Conservation (phyloP, 1,284 basidiomycete species). For the Sanghuangporus weigelae region DNA sequence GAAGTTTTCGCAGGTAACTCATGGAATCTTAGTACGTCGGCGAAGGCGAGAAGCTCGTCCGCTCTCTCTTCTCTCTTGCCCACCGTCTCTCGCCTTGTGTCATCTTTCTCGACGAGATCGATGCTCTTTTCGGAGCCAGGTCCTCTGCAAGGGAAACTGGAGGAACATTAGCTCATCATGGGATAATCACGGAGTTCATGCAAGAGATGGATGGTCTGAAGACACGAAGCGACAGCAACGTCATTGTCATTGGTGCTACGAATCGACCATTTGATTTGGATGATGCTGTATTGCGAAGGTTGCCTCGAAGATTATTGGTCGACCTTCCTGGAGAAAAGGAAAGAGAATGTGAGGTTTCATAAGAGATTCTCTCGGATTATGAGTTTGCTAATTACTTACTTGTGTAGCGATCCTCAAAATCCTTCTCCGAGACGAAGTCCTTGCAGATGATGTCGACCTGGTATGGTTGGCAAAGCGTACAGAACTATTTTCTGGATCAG, state of each 20-base stretch:
- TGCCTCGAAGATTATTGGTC: conserved; percentile 79
- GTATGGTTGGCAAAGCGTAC: conserved; percentile 66
- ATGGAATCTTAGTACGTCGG: conserved; percentile 69
- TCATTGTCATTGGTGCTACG: conserved; percentile 93
- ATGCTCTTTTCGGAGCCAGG: conserved; percentile 88
- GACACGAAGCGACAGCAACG: conserved; percentile 72
- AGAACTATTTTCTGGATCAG: conserved; percentile 88
- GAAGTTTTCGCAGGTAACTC: conserved; percentile 6
- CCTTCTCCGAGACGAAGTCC: conserved; percentile 68
- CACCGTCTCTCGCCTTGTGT: conserved; percentile 87
- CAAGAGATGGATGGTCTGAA: conserved; percentile 97
- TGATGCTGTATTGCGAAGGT: conserved; percentile 77
- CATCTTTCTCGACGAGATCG: conserved; percentile 94
- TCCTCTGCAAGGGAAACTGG: conserved; percentile 78
- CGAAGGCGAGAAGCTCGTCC: conserved; percentile 93
- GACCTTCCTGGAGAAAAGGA: conserved; percentile 83
- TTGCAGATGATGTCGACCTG: conserved; percentile 67
- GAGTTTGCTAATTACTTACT: conserved; percentile 6
- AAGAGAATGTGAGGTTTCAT: conserved; percentile 56
- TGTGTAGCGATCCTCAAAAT: conserved; percentile 78
- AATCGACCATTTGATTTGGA: conserved; percentile 86
- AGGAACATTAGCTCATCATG: conserved; percentile 78
- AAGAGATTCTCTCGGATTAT: not conserved
- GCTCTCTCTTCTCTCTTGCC: conserved; percentile 87
- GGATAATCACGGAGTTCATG: conserved; percentile 93